phyloP scores from a whole-genome alignment of 1,284 basidiomycete species.

The Sanguinoderma infundibulare region DNA sequence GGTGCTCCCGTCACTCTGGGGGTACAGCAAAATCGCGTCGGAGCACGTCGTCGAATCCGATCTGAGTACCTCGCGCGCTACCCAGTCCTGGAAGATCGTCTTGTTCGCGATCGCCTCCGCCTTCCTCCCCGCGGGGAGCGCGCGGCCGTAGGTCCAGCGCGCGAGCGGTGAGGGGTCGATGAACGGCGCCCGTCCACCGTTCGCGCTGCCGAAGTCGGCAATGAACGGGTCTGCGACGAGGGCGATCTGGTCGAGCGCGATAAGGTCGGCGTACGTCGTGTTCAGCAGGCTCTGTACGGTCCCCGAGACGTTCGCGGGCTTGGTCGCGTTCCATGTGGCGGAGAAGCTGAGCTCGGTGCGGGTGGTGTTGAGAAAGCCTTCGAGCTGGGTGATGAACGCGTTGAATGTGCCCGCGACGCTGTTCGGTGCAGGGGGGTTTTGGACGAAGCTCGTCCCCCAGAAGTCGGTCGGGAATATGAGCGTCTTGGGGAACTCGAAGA shows the following conservation, averaged over 20 bases:
- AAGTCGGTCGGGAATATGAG: constrained; percentile 40
- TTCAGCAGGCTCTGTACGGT: constrained; percentile 35
- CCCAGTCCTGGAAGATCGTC: constrained; percentile 42
- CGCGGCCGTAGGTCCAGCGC: constrained; percentile 41
- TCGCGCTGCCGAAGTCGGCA: constrained; percentile 38
- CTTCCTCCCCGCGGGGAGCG: constrained; percentile 30
- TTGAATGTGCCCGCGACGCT: constrained; percentile 37
- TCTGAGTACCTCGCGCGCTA: constrained; percentile 36
- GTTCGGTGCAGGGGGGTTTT: constrained; percentile 30
- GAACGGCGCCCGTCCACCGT: constrained; percentile 43
- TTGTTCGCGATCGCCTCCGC: constrained; percentile 33
- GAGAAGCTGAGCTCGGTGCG: constrained; percentile 39
- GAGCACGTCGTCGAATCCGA: constrained; percentile 39
- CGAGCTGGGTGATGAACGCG: constrained; percentile 39
- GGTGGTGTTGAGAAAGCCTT: constrained; percentile 38
- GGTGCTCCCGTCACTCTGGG: constrained; percentile 36
- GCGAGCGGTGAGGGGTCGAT: constrained; percentile 42
- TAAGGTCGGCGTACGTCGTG: constrained; percentile 40
- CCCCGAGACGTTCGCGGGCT: constrained; percentile 31
- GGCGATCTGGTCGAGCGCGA: constrained; percentile 42
- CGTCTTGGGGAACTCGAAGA: constrained; percentile 38
- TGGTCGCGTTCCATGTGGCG: constrained; percentile 37
- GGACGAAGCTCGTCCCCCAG: constrained; percentile 35
- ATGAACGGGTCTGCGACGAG: constrained; percentile 44
- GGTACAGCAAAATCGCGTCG: constrained; percentile 41